Conservation (phyloP, 768 basidiomycete species). For the Tulasnella sp. region DNA sequence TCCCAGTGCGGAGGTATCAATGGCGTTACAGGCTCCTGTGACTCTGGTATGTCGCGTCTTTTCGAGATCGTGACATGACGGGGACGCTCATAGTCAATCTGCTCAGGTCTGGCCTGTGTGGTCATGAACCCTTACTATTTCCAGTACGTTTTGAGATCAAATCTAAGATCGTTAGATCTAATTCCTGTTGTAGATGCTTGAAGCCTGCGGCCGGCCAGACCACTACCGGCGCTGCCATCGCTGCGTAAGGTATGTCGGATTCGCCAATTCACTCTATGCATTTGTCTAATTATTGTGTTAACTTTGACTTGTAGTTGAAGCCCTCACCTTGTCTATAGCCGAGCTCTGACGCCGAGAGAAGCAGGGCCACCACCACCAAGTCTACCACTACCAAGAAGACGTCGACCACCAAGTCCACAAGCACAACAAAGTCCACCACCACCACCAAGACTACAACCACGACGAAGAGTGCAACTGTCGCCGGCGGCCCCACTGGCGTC, state of each 20-base stretch:
- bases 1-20: constrained; percentile 12
- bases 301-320: background rate
- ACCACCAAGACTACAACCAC: constrained; percentile 31
- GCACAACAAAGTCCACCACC: background rate
- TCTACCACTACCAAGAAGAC: constrained; percentile 5
- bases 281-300: background rate
- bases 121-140: constrained; percentile 8
- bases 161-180: background rate
- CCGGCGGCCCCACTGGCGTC: constrained; percentile 15
- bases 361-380: constrained; percentile 13
- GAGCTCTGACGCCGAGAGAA: background rate
- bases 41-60: background rate
- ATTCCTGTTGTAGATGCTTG: background rate
- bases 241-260: background rate
- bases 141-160: background rate
- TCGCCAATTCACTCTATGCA: background rate
- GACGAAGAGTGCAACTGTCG: constrained; percentile 11
- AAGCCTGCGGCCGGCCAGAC: background rate
- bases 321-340: background rate
- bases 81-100: background rate
- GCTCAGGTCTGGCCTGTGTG: background rate
- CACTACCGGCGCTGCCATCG: background rate
- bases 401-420: background rate
- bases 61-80: background rate
- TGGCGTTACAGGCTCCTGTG: background rate